Evolutionary conservation across 2,329 filamentous ascomycete species (phyloP).

Genomic region (Cercospora citrullina): DNA sequence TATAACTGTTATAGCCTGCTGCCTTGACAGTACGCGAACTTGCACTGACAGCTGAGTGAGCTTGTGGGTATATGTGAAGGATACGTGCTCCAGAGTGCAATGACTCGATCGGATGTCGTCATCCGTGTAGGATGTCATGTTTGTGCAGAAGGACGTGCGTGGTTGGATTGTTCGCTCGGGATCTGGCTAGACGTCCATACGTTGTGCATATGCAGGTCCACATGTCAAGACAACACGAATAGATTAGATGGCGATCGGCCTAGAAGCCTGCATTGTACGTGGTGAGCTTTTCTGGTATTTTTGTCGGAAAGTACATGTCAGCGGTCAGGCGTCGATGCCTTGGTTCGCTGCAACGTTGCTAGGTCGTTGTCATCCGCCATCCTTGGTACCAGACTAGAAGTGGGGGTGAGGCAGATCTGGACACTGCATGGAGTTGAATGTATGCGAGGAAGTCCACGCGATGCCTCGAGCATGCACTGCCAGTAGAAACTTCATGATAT

Average conservation of each 20-base stretch:
- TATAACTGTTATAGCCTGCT: not conserved
- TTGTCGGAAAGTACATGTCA: not conserved
- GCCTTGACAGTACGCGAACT: not conserved
- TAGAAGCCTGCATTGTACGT: not conserved
- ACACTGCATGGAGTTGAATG: not conserved
- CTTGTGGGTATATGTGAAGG: not conserved
- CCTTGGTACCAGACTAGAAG: not conserved
- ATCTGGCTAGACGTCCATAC: not conserved
- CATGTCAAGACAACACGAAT: not conserved
- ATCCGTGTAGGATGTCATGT: not conserved
- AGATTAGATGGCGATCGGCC: not conserved
- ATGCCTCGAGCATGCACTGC: not conserved
- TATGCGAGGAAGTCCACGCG: not conserved
- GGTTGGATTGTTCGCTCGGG: not conserved
- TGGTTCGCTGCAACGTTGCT: constrained; percentile 3
- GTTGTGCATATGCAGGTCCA: not conserved
- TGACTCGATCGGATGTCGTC: not conserved
- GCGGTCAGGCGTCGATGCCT: not conserved
- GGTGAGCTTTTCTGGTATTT: not conserved
- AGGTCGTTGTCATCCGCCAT: not conserved
- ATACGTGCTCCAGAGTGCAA: not conserved
- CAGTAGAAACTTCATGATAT: not conserved
- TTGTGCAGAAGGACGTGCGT: not conserved
- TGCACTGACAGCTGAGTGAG: not conserved
- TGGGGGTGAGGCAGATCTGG: not conserved